Evolutionary conservation across 345 rosid genomes (phyloP), one percentile per base, ranked within the genome.

Genomic region (Corchorus capsularis): DNA sequence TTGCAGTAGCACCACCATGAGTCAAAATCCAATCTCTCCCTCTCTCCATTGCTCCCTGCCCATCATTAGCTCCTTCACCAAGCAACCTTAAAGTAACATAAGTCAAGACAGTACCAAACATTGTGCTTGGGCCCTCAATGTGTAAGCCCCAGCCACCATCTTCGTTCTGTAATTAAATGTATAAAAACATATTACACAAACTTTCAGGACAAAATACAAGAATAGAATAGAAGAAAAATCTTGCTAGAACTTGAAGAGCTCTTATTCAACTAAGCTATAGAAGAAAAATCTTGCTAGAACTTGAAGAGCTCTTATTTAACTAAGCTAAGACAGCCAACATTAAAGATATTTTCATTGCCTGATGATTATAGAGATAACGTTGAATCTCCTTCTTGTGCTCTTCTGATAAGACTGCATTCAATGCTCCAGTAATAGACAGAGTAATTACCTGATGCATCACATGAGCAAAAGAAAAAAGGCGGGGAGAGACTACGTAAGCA

Each of bases 101-200:
- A 79, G 46, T 93, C 88, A 96, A 82, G 61, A 89, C 98, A 66
- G 93, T 78, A 35, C 99, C 97, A 92, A 96, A 96, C 99, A 96
- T 96, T 17, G 98, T 93, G 88, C 98, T 96, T 5, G 82, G 98
- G 15, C 99, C 98, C 83, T 96, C 99, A 73, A 96, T 96, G 83
- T 96, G 99, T 72, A 96, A 89, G 69, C 99, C 98, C 99, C 99
- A 96, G 9, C 98, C 98, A 37, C 98, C 99, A 77, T 96, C 99
- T 83, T 83, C 81, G 72, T 96, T 96, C 99, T 96, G 92, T 71
- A 88, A 80, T 72, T 75, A 74, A 27, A 54, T 39, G 53, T 34
- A 50, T 8, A 39, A 14, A 20, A 52, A 37, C 19, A 71, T 45
- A 37, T 17, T 64, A 9, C 15, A 22, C 2, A 56, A 47, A 17